Base-by-base conservation (phyloP, 805 yeast genomes). In the Ogataea zsoltii region DNA sequence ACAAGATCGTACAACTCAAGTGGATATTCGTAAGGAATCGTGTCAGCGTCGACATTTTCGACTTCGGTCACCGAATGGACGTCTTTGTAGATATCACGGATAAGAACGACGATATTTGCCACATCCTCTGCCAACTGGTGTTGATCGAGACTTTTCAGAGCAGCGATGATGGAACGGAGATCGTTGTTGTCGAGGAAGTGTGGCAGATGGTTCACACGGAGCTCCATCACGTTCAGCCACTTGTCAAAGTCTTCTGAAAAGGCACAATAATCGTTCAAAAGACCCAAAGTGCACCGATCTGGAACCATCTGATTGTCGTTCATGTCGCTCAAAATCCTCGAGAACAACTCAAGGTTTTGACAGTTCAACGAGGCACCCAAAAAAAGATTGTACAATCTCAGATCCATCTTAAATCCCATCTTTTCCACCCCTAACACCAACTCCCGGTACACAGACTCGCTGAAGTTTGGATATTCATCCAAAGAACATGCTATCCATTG, bases 1-100 rank as follows among this genome's bases (percentile, higher is more conserved):
- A 57, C 49, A 9, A 60, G 46, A 36, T 60, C 65, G 42, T 44
- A 58, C 33, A 60, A 11, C n/a, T 55, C 57, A 36, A 50, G 38
- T n/a, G 60, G 59, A 30, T 51, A 39, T 26, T 54, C 53, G 46
- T 50, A 54, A 9, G 57, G 56, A 10, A 55, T 41, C 21, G 35
- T 30, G 7, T 38, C 35, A 14, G 28, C 28, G 12, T 40, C 38
- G 7, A 48, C 48, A 13, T 50, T 39, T 9, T 48, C 53, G 9
- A 57, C 40, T 3, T 33, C 31, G 13, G 50, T 41, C 18, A 53
- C 28, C 13, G 31, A 19, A 38, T 46, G 18, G 17, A 46, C 49
- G 11, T 51, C 42, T 32, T 44, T 40, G 39, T 41, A 55, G 7
- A 50, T 41, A 18, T 55, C 53, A 33, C 51, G 43, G 7, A 55